Evolutionary conservation across 169 alveolate species (phyloP).

Genomic region (Perkinsus marinus): DNA sequence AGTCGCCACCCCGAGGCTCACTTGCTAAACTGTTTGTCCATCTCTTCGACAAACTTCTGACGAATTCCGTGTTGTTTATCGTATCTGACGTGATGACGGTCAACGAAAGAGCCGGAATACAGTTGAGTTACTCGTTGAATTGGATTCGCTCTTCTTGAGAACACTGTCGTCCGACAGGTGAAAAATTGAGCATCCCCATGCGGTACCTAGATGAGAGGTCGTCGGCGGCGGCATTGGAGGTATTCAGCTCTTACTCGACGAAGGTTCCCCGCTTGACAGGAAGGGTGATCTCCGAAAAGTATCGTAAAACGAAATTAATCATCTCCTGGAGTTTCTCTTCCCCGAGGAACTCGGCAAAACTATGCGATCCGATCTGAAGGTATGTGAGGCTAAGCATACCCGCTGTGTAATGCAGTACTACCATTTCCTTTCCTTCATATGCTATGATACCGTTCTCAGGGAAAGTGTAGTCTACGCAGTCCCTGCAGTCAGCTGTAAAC

Average conservation of each 20-base stretch:
- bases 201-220: slow-evolving; percentile 30
- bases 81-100: background rate
- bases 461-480: slow-evolving; percentile 34
- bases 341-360: slow-evolving; percentile 49
- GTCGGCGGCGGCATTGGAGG: background rate
- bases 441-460: slow-evolving; percentile 67
- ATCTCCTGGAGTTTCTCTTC: slow-evolving; percentile 58
- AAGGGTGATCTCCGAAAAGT: slow-evolving; percentile 68
- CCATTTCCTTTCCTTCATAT: slow-evolving; percentile 33
- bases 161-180: slow-evolving; percentile 92
- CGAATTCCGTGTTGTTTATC: background rate
- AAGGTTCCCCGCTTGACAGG: slow-evolving; percentile 76
- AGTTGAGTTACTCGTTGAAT: slow-evolving; percentile 28
- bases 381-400: background rate
- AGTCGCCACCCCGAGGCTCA: slow-evolving; percentile 17
- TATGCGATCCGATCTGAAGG: slow-evolving; percentile 9
- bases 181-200: slow-evolving; percentile 79
- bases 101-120: too few relatives aligned
- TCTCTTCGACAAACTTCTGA: slow-evolving; percentile 1
- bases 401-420: slow-evolving; percentile 29
- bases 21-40: slow-evolving; percentile 12
- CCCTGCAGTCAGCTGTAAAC: background rate
- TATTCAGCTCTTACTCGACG: slow-evolving; percentile 34
- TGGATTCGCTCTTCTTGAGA: slow-evolving; percentile 56
- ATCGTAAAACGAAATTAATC: slow-evolving; percentile 59